Evolutionary conservation across 1,284 basidiomycete species (phyloP).

Genomic region (Wolfiporia cocos): DNA sequence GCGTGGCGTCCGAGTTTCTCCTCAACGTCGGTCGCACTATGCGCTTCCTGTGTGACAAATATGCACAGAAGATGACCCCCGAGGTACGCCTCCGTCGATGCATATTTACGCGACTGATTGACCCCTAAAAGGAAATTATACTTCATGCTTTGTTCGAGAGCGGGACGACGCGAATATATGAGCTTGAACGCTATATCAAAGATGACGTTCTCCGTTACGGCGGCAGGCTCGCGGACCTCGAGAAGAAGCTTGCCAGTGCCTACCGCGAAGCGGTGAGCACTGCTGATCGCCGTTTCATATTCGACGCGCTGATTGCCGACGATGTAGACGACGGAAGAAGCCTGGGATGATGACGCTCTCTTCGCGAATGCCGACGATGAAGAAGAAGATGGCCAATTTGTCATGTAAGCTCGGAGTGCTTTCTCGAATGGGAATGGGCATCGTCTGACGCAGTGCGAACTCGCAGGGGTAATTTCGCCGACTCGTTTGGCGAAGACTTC

Average conservation of each 20-base stretch:
- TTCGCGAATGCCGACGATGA: conserved; percentile 67
- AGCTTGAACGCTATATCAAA: conserved; percentile 82
- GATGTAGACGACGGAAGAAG: conserved; percentile 49
- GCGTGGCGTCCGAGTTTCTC: conserved; percentile 79
- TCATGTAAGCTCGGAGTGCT: conserved; percentile 43
- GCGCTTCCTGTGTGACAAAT: conserved; percentile 77
- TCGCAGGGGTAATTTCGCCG: conserved; percentile 78
- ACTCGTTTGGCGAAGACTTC: conserved; percentile 89
- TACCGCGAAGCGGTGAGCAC: conserved; percentile 72
- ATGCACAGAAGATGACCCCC: conserved; percentile 69
- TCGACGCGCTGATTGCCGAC: conserved; percentile 5
- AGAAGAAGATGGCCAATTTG: conserved; percentile 69
- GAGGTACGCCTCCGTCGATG: conserved; percentile 52
- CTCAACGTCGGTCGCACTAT: conserved; percentile 85
- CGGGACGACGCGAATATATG: conserved; percentile 68
- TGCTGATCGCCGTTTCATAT: neutral
- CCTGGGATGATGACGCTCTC: conserved; percentile 73
- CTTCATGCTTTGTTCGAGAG: conserved; percentile 87
- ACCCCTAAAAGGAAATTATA: conserved; percentile 65
- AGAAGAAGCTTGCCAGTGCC: conserved; percentile 79
- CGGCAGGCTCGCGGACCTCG: conserved; percentile 67
- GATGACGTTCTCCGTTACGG: conserved; percentile 89
- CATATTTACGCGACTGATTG: conserved; percentile 3
- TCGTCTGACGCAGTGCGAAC: conserved; percentile 1
- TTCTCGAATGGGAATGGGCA: neutral